A percentile compares a stretch with the other conserved stretches of the same genome.
Evolutionary conservation across 192 early-diverging fungal genomes (phyloP).

Genomic region (Rhizophagus sp.): DNA sequence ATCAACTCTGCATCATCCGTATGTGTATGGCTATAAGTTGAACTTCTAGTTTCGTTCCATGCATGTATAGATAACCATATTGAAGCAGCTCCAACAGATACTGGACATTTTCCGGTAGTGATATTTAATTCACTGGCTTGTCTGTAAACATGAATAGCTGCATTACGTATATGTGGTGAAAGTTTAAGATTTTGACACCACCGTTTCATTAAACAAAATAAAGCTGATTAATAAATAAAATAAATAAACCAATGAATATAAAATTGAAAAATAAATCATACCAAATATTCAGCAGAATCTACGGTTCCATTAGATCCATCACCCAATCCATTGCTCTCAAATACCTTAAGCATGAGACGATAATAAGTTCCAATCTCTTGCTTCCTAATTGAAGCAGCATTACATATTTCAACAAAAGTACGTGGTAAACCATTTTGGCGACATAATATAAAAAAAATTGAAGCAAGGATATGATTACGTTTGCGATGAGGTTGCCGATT

Average conservation of each 20-base stretch:
- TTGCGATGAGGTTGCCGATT: conserved; percentile 66
- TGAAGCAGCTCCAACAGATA: conserved; percentile 62
- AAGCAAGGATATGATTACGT: conserved; percentile 61
- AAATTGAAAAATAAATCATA: conserved; percentile 27
- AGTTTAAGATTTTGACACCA: conserved; percentile 62
- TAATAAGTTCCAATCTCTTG: conserved; percentile 66
- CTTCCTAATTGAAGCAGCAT: conserved; percentile 59
- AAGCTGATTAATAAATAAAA: background rate
- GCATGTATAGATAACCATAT: conserved; percentile 62
- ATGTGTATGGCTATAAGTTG: conserved; percentile 36
- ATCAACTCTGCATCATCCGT: conserved; percentile 42
- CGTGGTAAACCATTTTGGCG: conserved; percentile 57
- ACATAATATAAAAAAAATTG: conserved; percentile 62
- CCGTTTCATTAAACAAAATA: conserved; percentile 39
- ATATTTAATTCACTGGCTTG: conserved; percentile 58
- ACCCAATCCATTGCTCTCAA: conserved; percentile 42
- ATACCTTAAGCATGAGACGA: conserved; percentile 60
- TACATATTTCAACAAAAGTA: conserved; percentile 64
- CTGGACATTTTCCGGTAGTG: conserved; percentile 65
- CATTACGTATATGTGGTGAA: conserved; percentile 50
- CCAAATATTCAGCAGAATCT: conserved; percentile 47
- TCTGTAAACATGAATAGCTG: conserved; percentile 54
- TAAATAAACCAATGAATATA: background rate
- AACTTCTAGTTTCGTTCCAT: conserved; percentile 50
- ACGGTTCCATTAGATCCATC: conserved; percentile 29